Evolutionary conservation across 2,329 filamentous ascomycete species (phyloP).

Genomic region (Blastomyces silverae): DNA sequence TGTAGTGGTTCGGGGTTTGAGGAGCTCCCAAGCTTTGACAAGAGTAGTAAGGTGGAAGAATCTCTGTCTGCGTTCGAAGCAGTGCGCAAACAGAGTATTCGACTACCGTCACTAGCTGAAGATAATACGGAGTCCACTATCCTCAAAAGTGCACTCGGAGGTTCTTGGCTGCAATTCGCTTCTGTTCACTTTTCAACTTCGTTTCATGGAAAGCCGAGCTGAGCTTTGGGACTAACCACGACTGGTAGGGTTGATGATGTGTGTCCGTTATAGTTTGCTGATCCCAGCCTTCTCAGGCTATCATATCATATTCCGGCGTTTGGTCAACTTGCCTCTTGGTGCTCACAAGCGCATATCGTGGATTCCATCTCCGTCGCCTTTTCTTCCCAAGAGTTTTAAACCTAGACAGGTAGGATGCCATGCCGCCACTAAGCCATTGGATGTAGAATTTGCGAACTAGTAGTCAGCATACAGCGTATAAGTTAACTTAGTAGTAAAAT

Average conservation of each 20-base stretch:
- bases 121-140: background rate
- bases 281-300: background rate
- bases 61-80: background rate
- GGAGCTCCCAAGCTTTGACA: background rate
- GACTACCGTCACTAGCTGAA: background rate
- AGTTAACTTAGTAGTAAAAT: too few species aligned
- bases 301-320: too few species aligned
- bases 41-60: background rate
- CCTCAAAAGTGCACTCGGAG: background rate
- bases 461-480: too few species aligned
- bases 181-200: background rate
- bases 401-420: too few species aligned
- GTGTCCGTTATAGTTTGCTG: background rate
- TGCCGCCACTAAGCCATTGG: too few species aligned
- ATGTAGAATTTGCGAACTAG: too few species aligned
- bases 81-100: background rate
- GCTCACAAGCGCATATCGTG: too few species aligned
- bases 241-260: background rate
- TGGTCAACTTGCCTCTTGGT: too few species aligned
- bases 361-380: too few species aligned
- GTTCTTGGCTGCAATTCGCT: background rate
- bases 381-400: background rate
- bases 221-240: background rate
- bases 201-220: too few species aligned
- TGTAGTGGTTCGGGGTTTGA: background rate